Evolutionary conservation across 176 grass and related monocot genomes (phyloP), one percentile per base, ranked within the genome.

Genomic region (Themeda triandra): DNA sequence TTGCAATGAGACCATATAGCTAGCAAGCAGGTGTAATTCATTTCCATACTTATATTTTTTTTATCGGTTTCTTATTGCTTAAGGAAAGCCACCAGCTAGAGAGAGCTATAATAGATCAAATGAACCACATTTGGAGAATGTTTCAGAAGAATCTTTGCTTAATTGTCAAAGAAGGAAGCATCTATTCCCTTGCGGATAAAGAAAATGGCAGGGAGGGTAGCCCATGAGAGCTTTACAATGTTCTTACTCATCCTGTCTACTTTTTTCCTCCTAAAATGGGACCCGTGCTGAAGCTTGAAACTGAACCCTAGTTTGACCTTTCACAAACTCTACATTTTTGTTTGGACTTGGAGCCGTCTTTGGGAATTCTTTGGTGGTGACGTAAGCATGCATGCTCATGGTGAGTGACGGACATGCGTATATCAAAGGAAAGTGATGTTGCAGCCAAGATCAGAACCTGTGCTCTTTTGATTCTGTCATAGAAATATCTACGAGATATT

Each of bases 151-250:
- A 96, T 95, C 84, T 91, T 86, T 87, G 89, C 65, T 99, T 92
- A 95, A 99, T 92, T 94, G 91, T 94, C 83, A 94, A 96, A 92
- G 89, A 92, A 95, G 89, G 82, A 94, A 99, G 93, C 93, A 99
- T 99, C 64, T 92, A 99, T 95, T 99, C 93, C 89, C 88, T 99
- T 78, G 69, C 28, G 21, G 86, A 95, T 83, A 92, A 88, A 92
- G 89, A 87, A 90, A 91, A 90, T 85, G 73, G 84, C 67, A 62
- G 74, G 48, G 28, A 37, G 59, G 79, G 80, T 62, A 86, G 46
- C 74, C 13, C 88, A 83, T 29, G 80, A 64, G 75, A 79, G 79
- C 92, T 94, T 97, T 92, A 89, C 89, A 89, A 86, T 89, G 89
- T 97, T 92, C 89, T 75, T 77, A 89, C 92, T 92, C 90, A 86